Evolutionary conservation across 148 eudicot species (phyloP), one percentile per base, ranked within the genome.

Genomic region (Simmondsia chinensis): DNA sequence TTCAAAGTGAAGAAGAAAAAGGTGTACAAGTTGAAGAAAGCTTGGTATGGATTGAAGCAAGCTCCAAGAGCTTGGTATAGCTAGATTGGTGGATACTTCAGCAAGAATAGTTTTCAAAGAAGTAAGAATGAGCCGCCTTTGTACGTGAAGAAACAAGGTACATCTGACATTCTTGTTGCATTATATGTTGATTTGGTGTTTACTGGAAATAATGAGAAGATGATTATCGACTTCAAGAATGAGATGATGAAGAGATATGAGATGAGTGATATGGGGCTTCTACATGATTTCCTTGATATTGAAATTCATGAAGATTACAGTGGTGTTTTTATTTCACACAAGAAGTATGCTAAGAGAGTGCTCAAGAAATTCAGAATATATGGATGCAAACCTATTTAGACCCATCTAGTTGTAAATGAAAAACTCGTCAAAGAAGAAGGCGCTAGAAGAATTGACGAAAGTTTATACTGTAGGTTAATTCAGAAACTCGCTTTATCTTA

Each of bases 51-150:
- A 2, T 37, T 37, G 0, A 15, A 37, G 6, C n/a, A 2, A 3
- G 42, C 18, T 13, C 42, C 42, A 13, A 13, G 42, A 17, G 42
- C 42, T 17, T 38, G 42, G 42, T 38, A 38, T 38, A n/a, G 42
- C 6, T 2, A 38, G 5, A 14, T 38, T 38, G 42, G 17, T 14
- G 5, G 17, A 14, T 38, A 38, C 18, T 38, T 14, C 4, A 13
- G 7, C 2, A 4, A 3, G 4, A 13, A 13, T 14, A 10, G 18
- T 4, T 38, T 38, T n/a, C 20, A 4, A 3, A 38, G 20, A 17
- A 38, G 42, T 10, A 14, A 2, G 18, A 13, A 4, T 38, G 18
- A 38, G 20, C 20, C 42, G 2, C 14, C 42, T 6, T 10, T 38
- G 4, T 38, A 38, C 17, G 42, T 38, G 9, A 38, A 38, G 18